These are phyloP conservation scores for Plectosphaerella sp. DNA, from an alignment of 2,329 filamentous ascomycete genomes.

Conservation along the genomic window DNA sequence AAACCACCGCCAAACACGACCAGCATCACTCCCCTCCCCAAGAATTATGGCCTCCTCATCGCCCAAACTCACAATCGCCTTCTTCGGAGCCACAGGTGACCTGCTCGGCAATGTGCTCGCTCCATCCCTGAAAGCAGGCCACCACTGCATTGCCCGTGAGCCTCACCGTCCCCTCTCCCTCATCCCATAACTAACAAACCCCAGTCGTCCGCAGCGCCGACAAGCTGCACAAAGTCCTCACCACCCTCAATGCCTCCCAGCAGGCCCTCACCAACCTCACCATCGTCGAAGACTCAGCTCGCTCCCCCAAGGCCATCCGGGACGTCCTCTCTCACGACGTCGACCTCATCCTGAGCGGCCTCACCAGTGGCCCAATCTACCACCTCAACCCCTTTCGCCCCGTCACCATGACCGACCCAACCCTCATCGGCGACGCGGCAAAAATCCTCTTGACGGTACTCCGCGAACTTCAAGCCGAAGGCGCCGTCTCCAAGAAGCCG, in stretches of 20 bases:
- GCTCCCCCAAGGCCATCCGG: not conserved
- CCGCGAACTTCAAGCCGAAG: not conserved
- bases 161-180: not conserved
- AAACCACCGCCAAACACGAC: no score
- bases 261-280: not conserved
- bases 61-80: not conserved
- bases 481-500: not conserved
- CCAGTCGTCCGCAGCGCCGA: constrained; percentile 3
- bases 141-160: not conserved
- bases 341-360: constrained; percentile 4
- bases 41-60: not conserved
- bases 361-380: not conserved
- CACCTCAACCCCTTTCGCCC: constrained; percentile 6
- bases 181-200: not conserved
- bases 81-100: not conserved
- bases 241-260: not conserved
- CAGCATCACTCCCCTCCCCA: no score
- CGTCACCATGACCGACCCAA: constrained; percentile 3
- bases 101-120: not conserved
- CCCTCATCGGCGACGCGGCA: constrained; percentile 3
- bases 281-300: constrained; percentile 2
- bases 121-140: not conserved
- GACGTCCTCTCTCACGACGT: constrained; percentile 3
- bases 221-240: constrained; percentile 1
- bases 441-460: not conserved